These are phyloP conservation scores for Claviceps digitariae DNA, from an alignment of 2,329 filamentous ascomycete species.

Conservation along the genomic window DNA sequence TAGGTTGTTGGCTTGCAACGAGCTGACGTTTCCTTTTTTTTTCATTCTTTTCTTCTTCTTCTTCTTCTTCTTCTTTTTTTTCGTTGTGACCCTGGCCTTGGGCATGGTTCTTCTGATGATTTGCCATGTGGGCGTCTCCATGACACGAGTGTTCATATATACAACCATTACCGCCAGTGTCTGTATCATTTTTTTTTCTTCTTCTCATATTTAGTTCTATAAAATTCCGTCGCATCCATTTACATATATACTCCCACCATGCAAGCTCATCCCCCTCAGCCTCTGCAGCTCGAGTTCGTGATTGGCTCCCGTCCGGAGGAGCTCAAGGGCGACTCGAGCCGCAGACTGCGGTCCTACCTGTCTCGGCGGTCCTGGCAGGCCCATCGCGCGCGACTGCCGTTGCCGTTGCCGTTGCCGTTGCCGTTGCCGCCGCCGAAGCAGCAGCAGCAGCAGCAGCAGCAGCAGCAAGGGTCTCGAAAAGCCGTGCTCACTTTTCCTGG, in stretches of 20 bases:
- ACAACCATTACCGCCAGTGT: too few species aligned
- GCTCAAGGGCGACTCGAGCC: slow-evolving; percentile 11
- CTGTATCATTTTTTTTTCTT: too few species aligned
- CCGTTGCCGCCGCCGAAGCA: too few species aligned
- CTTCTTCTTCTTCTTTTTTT: not conserved
- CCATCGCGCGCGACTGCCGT: not conserved
- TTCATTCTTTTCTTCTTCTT: not conserved
- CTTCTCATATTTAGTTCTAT: too few species aligned
- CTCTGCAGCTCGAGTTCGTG: slow-evolving; percentile 11
- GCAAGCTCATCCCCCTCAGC: not conserved
- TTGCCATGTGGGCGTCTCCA: too few species aligned
- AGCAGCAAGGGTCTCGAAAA: too few species aligned
- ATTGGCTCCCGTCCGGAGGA: slow-evolving; percentile 12
- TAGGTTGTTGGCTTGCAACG: not conserved
- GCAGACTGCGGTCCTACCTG: slow-evolving; percentile 10
- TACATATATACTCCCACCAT: not conserved
- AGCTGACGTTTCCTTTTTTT: not conserved
- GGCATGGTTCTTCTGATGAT: not conserved
- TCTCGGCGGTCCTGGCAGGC: slow-evolving; percentile 11
- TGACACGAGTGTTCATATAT: too few species aligned
- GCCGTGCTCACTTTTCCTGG: too few species aligned
- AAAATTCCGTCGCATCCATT: too few species aligned
- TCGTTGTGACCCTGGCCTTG: too few species aligned
- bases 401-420: too few species aligned
- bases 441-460: too few species aligned